Base-by-base conservation (phyloP, 257 asterid genomes). In the Petunia axillaris region DNA sequence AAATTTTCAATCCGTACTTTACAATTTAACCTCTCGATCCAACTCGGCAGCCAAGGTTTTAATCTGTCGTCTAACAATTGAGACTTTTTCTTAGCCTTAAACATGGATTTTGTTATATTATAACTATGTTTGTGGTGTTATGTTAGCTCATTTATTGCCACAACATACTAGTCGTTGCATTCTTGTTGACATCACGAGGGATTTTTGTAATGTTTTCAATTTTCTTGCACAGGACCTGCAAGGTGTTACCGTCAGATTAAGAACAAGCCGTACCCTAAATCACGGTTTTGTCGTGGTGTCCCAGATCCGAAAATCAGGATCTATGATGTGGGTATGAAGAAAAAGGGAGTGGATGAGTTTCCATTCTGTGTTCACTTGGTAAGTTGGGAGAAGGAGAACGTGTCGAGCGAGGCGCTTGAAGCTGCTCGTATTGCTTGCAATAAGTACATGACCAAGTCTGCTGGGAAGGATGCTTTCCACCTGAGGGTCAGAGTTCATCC, bases 401-500 rank as follows among this genome's bases (percentile, higher is more conserved):
- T 25, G 25, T 25, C 25, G 25, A 83, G 85, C 14, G 85, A 83
- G 80, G 85, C 85, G 14, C 83, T 83, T 39, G 85, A 83, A 73
- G 85, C 85, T 79, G 85, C 85, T 14, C 85, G 80, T 35, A 79
- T 79, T 58, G 82, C 82, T 6, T 78, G 82, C 77, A 83, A 83
- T 80, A 79, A 83, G 64, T 83, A 83, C 80, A 83, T 83, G 82
- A 80, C 83, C 37, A 83, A 84, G 77, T 84, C 37, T 55, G 85
- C 85, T 1, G 87, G 87, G 35, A 84, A 84, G 63, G 84, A 84
- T 78, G 81, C 85, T 37, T 84, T 84, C 67, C 87, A 84, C 78
- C 78, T 84, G n/a, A 80, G 85, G 76, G 87, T 78, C 44, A 81
- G 87, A 78, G 82, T 84, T 52, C 85, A 81, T 64, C 87, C 87